Conservation (phyloP, 2,329 filamentous ascomycete genomes). For the Berkeleyomyces rouxiae region DNA sequence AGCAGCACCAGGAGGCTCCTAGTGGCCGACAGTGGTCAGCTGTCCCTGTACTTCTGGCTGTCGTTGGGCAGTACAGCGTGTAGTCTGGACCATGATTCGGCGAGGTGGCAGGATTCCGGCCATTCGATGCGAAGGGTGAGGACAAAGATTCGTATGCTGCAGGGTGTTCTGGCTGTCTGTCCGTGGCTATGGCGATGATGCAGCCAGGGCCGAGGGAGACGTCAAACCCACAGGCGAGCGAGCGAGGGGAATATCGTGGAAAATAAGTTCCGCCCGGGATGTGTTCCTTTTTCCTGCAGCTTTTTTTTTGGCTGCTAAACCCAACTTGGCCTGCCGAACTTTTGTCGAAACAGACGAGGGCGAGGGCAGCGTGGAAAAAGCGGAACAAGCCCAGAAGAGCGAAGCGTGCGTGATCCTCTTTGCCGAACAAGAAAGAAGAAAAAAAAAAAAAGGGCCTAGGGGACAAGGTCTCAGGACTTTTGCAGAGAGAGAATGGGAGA, state of each 20-base stretch:
- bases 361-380: not conserved
- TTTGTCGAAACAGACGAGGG: not conserved
- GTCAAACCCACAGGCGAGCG: not conserved
- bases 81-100: no score
- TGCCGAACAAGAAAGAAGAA: not conserved
- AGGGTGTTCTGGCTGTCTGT: no score
- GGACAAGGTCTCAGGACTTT: not conserved
- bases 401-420: no score
- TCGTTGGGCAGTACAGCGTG: no score
- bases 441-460: not conserved
- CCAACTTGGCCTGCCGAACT: not conserved
- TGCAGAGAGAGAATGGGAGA: no score
- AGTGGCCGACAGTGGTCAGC: no score
- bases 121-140: no score
- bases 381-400: not conserved
- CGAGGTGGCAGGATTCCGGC: no score
- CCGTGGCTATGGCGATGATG: not conserved
- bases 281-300: not conserved
- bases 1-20: no score
- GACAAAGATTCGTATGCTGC: no score
- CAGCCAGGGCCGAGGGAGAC: not conserved
- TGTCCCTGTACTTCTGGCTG: no score
- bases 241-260: not conserved
- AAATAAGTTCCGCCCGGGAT: not conserved
- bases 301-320: not conserved